Base-by-base conservation (phyloP, 768 basidiomycete genomes). In the Boletales sp. region DNA sequence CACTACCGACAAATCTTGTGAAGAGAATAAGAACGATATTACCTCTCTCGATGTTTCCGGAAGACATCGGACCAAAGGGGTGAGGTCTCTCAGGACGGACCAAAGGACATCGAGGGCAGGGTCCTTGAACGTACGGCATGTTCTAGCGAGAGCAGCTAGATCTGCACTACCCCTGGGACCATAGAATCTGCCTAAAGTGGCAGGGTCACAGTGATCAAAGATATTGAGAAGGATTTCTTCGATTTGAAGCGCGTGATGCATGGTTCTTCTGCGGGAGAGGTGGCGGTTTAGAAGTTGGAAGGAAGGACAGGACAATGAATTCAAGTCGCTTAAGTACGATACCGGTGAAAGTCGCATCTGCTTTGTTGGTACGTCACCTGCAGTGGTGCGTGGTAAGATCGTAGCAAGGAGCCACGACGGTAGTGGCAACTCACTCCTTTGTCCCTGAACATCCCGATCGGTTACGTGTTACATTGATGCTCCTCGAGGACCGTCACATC, bases 21-120 rank as follows among this genome's bases (percentile, higher is more conserved):
- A 31, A 17, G 30, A 31, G 21, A 35, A 5, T 5, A 27, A 11
- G 30, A 29, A 45, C 12, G 2, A 51, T 21, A 47, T 21, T 50
- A 52, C 48, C 1, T 8, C 9, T 8, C 21, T 6, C 5, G 29
- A 53, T 27, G 10, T 15, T 27, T 35, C 45, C 8, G 50, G 50
- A 24, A 53, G 32, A 14, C 43, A 54, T n/a, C 17, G 31, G 10
- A 14, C 6, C 0, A 53, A 30, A 14, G 53, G 38, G 4, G 34
- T n/a, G 11, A 47, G 45, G 18, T 44, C 34, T 4, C 12, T 1
- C 45, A 53, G 37, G 9, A 47, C 46, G 1, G 39, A 54, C 51
- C 53, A 53, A 7, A 54, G 45, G 2, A 43, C 18, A n/a, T 52
- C 24, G 24, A 54, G 21, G 8, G 53, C 53, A 7, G 45, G 50